Evolutionary conservation across 2,329 filamentous ascomycete species (phyloP), one percentile per base, ranked within the genome.

Genomic region (Paraphoma chrysanthemicola): DNA sequence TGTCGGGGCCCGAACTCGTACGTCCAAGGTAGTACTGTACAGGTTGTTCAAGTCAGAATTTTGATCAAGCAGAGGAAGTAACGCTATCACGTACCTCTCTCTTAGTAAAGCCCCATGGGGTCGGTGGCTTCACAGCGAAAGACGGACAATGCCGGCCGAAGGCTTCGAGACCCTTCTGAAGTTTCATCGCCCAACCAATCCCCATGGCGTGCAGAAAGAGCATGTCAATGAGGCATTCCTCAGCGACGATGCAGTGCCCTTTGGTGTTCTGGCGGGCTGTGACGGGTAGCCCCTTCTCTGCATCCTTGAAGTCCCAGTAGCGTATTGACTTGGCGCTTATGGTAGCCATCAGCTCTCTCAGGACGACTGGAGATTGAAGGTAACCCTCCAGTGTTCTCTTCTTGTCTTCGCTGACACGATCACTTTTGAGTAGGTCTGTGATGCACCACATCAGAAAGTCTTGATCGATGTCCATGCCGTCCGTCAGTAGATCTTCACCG

Each of bases 381-480:
- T 73, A 75, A 4, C 48, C n/a, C 36, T 68, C 62, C 14, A 75
- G 66, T 0, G 43, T 59, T n/a, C 51, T 56, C 48, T 59, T 69
- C 63, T 84, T 85, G 43, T 86, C 81, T 1, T 81, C 77, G 5
- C 79, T 80, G 18, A 87, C 71, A 1, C 84, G 66, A 41, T 83
- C 81, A 3, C 79, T 79, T 29, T 75, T 72, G 28, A 86, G 68
- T 16, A 87, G 71, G 2, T 83, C 81, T 11, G 76, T 71, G 51
- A 86, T 83, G 11, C 78, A 77, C 71, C 75, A 80, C 28, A 76
- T 71, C 6, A 88, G 73, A 8, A 73, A 67, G 0, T 75, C 59
- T 4, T 78, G 70, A 42, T 78, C 73, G 51, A 86, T 78, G 54
- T 79, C 57, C 6, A 54, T 48, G 5, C 49, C 43, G 1, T 59